These are phyloP conservation scores for Blepharisma japonicum DNA, from an alignment of 73 alveolate genomes.

Conservation along the genomic window DNA sequence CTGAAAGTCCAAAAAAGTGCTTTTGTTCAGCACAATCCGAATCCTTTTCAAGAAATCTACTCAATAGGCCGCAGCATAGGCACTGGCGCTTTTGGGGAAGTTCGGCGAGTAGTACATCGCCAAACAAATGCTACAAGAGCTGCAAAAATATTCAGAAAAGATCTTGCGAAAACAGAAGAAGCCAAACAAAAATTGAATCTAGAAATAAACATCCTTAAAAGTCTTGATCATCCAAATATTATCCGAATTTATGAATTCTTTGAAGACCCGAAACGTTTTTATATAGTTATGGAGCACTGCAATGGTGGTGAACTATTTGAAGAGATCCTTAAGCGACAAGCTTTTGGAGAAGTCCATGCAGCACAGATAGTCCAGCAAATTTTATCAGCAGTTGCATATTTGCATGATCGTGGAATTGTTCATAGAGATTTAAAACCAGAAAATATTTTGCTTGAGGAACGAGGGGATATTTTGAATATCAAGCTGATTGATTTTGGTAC, in stretches of 20 bases:
- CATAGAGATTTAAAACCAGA: slow-evolving; percentile 32
- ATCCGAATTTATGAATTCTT: slow-evolving; percentile 7
- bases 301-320: slow-evolving; percentile 30
- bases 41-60: neutral
- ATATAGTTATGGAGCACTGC: slow-evolving; percentile 33
- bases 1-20: neutral
- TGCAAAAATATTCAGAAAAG: slow-evolving; percentile 14
- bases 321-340: neutral
- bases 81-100: slow-evolving; percentile 19
- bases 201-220: slow-evolving; percentile 13
- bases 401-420: neutral
- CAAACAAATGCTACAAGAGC: neutral
- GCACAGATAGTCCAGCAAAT: slow-evolving; percentile 19
- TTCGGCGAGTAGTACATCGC: neutral
- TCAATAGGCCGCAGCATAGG: slow-evolving; percentile 24
- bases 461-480: neutral
- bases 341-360: neutral
- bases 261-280: slow-evolving; percentile 18
- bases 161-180: neutral
- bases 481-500: slow-evolving; percentile 58
- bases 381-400: slow-evolving; percentile 16
- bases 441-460: slow-evolving; percentile 18
- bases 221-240: slow-evolving; percentile 25
- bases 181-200: neutral
- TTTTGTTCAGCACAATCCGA: neutral